phyloP scores from a whole-genome alignment of 2,329 filamentous ascomycete species.

The Cercospora beticola region DNA sequence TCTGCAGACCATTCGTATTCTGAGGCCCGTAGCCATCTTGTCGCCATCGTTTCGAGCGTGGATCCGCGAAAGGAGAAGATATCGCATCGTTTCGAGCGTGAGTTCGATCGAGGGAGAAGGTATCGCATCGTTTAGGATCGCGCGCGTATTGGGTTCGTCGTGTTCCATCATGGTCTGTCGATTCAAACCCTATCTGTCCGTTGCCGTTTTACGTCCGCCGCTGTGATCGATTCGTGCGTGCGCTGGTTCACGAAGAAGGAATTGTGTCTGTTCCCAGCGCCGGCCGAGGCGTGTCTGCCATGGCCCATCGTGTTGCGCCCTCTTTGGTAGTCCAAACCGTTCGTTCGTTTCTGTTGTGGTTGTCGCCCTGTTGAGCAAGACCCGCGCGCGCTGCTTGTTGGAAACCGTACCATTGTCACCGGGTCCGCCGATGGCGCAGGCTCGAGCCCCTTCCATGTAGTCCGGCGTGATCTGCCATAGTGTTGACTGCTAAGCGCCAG shows the following conservation, averaged over 20 bases:
- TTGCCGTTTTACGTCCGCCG: not conserved
- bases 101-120: not conserved
- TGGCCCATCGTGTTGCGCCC: not conserved
- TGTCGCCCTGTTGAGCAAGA: not conserved
- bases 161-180: not conserved
- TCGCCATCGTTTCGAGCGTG: not conserved
- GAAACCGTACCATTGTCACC: not conserved
- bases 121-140: not conserved
- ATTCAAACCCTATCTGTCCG: not conserved
- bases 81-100: not conserved
- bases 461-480: not conserved
- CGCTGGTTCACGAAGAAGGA: not conserved
- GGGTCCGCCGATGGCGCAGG: not conserved
- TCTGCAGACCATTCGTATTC: not conserved
- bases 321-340: not conserved
- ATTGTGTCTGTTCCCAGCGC: not conserved
- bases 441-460: not conserved
- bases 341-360: not conserved
- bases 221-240: not conserved
- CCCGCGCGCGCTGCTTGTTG: not conserved
- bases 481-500: not conserved
- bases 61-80: not conserved
- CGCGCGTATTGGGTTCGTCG: not conserved
- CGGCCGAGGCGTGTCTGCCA: not conserved
- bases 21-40: not conserved